Evolutionary conservation across 345 rosid species (phyloP), one percentile per base, ranked within the genome.

Genomic region (Stellera chamaejasme): DNA sequence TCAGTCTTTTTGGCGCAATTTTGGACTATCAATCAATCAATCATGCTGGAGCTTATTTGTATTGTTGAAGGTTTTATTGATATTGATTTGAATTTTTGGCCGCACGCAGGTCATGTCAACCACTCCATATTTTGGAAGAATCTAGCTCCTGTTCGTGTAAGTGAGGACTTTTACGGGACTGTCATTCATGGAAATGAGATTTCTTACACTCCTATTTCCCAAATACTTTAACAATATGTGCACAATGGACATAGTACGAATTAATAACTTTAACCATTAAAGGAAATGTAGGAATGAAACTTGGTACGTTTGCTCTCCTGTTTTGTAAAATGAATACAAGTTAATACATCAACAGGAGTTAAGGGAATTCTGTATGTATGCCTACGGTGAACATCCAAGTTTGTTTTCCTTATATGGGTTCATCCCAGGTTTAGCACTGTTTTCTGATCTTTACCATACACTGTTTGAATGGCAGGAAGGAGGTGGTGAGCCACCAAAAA

Each of bases 91-190:
- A 32, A 4, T 51, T 13, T 46, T 27, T 45, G 52, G 15, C 49
- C 11, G 51, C 6, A 27, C 69, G 70, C 77, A 93, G 97, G 97
- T 60, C 97, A 93, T 70, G 51, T 93, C 45, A 93, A 93, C 66
- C 99, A 93, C 75, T 89, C 96, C 4, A 77, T 87, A 44, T 89
- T 93, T 77, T 93, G 97, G 99, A 75, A 87, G 72, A 93, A 84
- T 48, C 97, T 93, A 43, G 68, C 80, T 58, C 97, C 97, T 23
- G 59, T 62, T 46, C 56, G 52, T 4, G 99, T 81, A 74, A 82
- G 97, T 62, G 64, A 45, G 26, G 5, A 10, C 15, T 56, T 27
- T 45, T 64, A 13, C 26, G 39, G 39, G 2, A 32, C 5, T 32
- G 23, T 19, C 23, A 19, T 19, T 19, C 23, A 32, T 32, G 39